phyloP scores from a whole-genome alignment of 495 filamentous ascomycete genomes.

The Trichoderma asperelloides region DNA sequence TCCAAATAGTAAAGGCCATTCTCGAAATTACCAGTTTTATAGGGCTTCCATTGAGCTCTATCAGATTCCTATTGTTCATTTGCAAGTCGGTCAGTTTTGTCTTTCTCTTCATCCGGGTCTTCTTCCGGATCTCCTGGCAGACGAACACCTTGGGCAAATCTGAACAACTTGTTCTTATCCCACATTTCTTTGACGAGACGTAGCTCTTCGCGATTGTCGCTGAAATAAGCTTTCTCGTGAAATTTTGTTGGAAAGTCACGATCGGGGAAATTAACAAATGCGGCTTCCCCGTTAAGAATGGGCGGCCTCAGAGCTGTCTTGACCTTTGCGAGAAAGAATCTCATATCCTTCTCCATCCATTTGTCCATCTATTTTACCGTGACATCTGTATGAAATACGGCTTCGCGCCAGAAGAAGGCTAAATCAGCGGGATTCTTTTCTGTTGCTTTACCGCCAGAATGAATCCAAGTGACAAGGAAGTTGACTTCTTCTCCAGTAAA shows the following conservation, averaged over 20 bases:
- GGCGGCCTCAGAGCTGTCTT: conserved; percentile 16
- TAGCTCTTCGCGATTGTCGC: neutral
- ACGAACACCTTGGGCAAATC: conserved; percentile 10
- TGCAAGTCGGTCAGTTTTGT: conserved; percentile 13
- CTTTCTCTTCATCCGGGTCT: neutral
- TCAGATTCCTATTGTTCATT: conserved; percentile 12
- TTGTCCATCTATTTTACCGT: conserved; percentile 23
- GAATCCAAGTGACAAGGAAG: conserved; percentile 16
- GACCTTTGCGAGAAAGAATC: conserved; percentile 14
- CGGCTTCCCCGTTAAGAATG: neutral
- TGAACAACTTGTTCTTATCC: neutral
- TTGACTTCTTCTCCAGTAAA: conserved; percentile 13
- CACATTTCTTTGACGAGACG: neutral
- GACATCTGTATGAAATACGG: conserved; percentile 19
- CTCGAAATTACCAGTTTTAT: neutral
- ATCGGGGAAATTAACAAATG: neutral
- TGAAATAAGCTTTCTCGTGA: neutral
- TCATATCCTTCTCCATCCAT: conserved; percentile 21
- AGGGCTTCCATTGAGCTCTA: neutral
- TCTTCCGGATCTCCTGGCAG: conserved; percentile 10
- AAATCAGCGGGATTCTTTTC: conserved; percentile 9
- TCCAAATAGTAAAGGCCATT: neutral
- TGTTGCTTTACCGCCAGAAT: conserved; percentile 9
- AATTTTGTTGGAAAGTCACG: neutral
- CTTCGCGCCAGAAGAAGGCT: conserved; percentile 21